A percentile compares a stretch with the other conserved stretches of the same genome.
These are phyloP conservation scores for Lodderomyces jiufengensis DNA, from an alignment of 1,139 yeast genomes.

Conservation along the genomic window DNA sequence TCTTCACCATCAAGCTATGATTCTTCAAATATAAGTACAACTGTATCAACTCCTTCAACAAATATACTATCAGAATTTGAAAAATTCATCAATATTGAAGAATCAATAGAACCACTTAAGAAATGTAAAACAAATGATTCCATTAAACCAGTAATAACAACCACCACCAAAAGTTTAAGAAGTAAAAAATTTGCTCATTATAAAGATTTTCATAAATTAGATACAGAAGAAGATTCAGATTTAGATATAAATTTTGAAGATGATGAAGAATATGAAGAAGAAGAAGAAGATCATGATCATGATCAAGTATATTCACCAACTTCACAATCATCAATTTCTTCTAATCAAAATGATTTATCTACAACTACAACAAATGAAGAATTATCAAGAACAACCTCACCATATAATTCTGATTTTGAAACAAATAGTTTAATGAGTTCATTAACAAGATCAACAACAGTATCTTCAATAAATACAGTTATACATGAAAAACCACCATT, in stretches of 20 bases:
- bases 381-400: slow-evolving; percentile 41
- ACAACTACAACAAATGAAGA: slow-evolving; percentile 6
- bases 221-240: slow-evolving; percentile 14
- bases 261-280: slow-evolving; percentile 3
- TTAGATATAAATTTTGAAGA: slow-evolving; percentile 7
- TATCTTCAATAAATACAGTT: slow-evolving; percentile 25
- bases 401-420: slow-evolving; percentile 31
- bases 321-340: no score
- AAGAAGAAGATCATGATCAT: not conserved
- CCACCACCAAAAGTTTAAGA: not conserved
- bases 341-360: no score
- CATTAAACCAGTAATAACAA: not conserved
- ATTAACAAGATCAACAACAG: slow-evolving; percentile 45
- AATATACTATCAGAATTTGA: slow-evolving; percentile 11
- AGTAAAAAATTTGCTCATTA: slow-evolving; percentile 9
- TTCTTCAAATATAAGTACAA: slow-evolving; percentile 16
- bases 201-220: slow-evolving; percentile 5
- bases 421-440: slow-evolving; percentile 38
- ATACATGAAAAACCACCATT: slow-evolving; percentile 17
- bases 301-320: slow-evolving; percentile 17
- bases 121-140: not conserved
- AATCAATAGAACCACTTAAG: slow-evolving; percentile 1
- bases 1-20: slow-evolving; percentile 5
- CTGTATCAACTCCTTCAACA: not conserved
- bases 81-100: slow-evolving; percentile 11